Percentiles rank a stretch among this genome's conserved stretches.
Conservation (phyloP, 176 grass and related monocot genomes). For the Oryza meridionalis region DNA sequence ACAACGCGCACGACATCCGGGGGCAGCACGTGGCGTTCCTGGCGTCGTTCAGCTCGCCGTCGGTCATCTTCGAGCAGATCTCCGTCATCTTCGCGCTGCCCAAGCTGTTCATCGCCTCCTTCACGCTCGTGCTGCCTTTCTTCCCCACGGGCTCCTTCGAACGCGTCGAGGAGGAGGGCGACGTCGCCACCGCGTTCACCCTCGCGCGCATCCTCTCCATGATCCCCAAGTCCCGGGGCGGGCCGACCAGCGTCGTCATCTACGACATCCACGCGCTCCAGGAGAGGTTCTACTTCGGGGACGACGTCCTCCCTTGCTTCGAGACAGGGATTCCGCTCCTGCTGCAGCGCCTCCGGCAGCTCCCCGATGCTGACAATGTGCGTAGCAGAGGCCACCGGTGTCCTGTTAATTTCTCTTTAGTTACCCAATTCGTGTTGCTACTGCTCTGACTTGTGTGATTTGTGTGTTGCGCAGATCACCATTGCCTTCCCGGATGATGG, state of each 20-base stretch:
- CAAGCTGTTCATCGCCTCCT: conserved; percentile 89
- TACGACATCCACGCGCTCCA: conserved; percentile 97
- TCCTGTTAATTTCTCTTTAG: background rate
- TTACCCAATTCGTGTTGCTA: background rate
- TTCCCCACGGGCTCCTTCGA: conserved; percentile 97
- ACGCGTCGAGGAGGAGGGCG: conserved; percentile 95
- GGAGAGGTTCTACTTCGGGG: conserved; percentile 80
- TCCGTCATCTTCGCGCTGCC: conserved; percentile 90
- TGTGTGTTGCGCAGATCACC: conserved; percentile 56
- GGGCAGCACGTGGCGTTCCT: conserved; percentile 96
- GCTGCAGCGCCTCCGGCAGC: conserved; percentile 71
- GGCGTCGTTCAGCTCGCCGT: conserved; percentile 90
- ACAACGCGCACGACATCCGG: conserved; percentile 84
- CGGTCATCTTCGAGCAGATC: conserved; percentile 91
- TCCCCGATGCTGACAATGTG: conserved; percentile 74
- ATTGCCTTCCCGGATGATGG: conserved; percentile 98
- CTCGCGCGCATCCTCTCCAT: conserved; percentile 88
- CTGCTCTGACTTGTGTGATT: conserved; percentile 4
- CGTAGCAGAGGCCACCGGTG: background rate
- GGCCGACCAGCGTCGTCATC: conserved; percentile 89
- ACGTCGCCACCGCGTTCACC: conserved; percentile 94
- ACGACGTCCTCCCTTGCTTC: conserved; percentile 81
- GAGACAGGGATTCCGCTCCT: conserved; percentile 84
- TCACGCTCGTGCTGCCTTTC: conserved; percentile 92
- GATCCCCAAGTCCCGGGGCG: conserved; percentile 87